Evolutionary conservation across 192 early-diverging fungal species (phyloP).

Genomic region (Podila epicladia): DNA sequence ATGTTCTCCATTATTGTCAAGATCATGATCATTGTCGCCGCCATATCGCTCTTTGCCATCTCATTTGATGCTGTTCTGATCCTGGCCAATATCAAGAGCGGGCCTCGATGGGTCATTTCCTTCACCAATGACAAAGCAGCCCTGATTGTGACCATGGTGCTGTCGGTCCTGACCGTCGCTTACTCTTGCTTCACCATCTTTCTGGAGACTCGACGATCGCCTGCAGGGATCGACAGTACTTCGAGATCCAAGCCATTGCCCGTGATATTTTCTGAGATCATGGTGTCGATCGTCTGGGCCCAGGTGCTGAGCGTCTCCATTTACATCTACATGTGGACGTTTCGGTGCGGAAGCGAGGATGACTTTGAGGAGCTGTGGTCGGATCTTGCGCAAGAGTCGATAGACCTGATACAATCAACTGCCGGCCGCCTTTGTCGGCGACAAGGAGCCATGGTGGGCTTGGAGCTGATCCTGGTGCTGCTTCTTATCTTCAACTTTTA

Average conservation of each 20-base stretch:
- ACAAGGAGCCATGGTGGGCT: slow-evolving; percentile 43
- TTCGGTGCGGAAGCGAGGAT: slow-evolving; percentile 25
- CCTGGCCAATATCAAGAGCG: slow-evolving; percentile 11
- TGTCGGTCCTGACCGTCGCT: slow-evolving; percentile 34
- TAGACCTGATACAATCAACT: not conserved
- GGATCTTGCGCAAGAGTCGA: slow-evolving; percentile 5
- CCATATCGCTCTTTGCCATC: slow-evolving; percentile 39
- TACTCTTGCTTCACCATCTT: slow-evolving; percentile 51
- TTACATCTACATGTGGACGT: slow-evolving; percentile 52
- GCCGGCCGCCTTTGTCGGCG: slow-evolving; percentile 24
- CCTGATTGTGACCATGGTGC: slow-evolving; percentile 21
- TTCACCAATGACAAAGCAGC: slow-evolving; percentile 38
- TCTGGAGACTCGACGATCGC: slow-evolving; percentile 42
- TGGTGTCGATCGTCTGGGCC: slow-evolving; percentile 44
- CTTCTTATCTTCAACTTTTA: slow-evolving; percentile 51
- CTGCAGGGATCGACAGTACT: slow-evolving; percentile 31
- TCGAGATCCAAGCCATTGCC: slow-evolving; percentile 40
- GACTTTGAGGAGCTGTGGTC: slow-evolving; percentile 13
- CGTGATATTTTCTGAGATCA: slow-evolving; percentile 48
- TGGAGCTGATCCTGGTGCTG: slow-evolving; percentile 37
- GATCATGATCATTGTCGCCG: slow-evolving; percentile 24
- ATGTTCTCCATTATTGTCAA: slow-evolving; percentile 44
- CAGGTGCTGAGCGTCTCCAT: slow-evolving; percentile 36
- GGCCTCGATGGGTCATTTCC: slow-evolving; percentile 1
- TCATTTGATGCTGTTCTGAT: slow-evolving; percentile 31